Evolutionary conservation across 1,284 basidiomycete genomes (phyloP).

Genomic region (Ustilago sp.): DNA sequence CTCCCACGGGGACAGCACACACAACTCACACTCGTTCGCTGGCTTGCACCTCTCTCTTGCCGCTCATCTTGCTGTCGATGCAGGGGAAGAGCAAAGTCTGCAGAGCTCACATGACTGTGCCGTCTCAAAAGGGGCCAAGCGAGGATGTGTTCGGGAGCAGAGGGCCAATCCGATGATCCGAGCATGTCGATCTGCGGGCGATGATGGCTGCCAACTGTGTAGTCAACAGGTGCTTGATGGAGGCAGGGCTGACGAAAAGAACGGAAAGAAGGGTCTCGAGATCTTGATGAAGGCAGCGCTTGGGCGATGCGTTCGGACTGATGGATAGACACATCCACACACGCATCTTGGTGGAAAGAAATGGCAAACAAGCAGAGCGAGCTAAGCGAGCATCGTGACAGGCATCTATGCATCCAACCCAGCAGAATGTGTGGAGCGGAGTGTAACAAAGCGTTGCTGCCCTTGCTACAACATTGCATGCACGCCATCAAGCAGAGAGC

Average conservation of each 20-base stretch:
- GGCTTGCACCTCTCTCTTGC: not conserved
- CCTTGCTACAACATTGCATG: not conserved
- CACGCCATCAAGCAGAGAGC: slow-evolving; percentile 11
- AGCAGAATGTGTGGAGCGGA: not conserved
- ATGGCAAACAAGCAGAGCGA: not conserved
- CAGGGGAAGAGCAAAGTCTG: not conserved
- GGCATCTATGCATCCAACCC: slow-evolving; percentile 5
- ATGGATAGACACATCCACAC: slow-evolving; percentile 7
- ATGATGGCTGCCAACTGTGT: slow-evolving; percentile 2
- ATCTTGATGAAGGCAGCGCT: not conserved
- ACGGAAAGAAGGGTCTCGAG: not conserved
- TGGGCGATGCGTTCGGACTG: slow-evolving; percentile 6
- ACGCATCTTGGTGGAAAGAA: too few relatives aligned
- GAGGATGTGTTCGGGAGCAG: not conserved
- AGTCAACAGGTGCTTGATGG: not conserved
- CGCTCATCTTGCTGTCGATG: not conserved
- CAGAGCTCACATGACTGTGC: slow-evolving; percentile 14
- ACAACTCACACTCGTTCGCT: not conserved
- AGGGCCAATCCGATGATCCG: not conserved
- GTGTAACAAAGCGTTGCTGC: not conserved
- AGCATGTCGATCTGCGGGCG: slow-evolving; percentile 11
- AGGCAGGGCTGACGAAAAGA: not conserved
- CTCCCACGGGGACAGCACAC: not conserved
- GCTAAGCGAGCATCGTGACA: slow-evolving; percentile 27
- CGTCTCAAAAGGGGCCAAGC: not conserved